Evolutionary conservation across 2,329 filamentous ascomycete species (phyloP).

Genomic region (Cladophialophora psammophila): DNA sequence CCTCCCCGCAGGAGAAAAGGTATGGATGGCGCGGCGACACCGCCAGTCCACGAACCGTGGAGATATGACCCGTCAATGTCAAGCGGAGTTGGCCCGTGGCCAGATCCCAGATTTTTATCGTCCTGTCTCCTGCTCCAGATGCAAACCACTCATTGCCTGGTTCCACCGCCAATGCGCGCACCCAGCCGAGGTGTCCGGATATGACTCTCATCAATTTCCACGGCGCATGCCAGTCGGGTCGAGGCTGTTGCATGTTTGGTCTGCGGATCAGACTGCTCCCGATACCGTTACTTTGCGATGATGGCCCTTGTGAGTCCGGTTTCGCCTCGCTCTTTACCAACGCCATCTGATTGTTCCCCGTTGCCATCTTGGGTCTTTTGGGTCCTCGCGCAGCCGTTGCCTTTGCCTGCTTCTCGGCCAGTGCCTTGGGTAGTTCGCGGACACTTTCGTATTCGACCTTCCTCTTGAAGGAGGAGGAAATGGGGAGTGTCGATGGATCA

Average conservation of each 20-base stretch:
- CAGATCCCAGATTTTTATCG: constrained; percentile 98
- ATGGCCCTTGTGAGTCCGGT: constrained; percentile 49
- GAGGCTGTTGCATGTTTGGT: constrained; percentile 70
- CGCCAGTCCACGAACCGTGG: constrained; percentile 87
- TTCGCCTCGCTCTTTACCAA: constrained; percentile 60
- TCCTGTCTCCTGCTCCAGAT: constrained; percentile 91
- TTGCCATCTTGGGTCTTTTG: constrained; percentile 66
- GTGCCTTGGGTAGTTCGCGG: constrained; percentile 75
- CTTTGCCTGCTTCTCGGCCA: constrained; percentile 80
- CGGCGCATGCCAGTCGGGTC: constrained; percentile 94
- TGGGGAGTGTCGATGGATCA: constrained; percentile 49
- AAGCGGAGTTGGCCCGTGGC: constrained; percentile 83
- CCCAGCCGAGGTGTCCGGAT: constrained; percentile 95
- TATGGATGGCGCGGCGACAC: constrained; percentile 95
- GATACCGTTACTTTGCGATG: constrained; percentile 46
- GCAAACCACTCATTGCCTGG: constrained; percentile 98
- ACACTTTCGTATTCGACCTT: constrained; percentile 77
- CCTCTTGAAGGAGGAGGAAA: constrained; percentile 54
- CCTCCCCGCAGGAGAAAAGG: constrained; percentile 95
- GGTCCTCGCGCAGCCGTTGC: constrained; percentile 66
- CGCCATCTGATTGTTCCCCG: constrained; percentile 69
- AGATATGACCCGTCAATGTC: constrained; percentile 93
- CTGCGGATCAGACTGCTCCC: constrained; percentile 63
- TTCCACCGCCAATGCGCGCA: constrained; percentile 86
- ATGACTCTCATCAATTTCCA: constrained; percentile 99